Evolutionary conservation across 495 filamentous ascomycete species (phyloP).

Genomic region (Cercophora sp.): DNA sequence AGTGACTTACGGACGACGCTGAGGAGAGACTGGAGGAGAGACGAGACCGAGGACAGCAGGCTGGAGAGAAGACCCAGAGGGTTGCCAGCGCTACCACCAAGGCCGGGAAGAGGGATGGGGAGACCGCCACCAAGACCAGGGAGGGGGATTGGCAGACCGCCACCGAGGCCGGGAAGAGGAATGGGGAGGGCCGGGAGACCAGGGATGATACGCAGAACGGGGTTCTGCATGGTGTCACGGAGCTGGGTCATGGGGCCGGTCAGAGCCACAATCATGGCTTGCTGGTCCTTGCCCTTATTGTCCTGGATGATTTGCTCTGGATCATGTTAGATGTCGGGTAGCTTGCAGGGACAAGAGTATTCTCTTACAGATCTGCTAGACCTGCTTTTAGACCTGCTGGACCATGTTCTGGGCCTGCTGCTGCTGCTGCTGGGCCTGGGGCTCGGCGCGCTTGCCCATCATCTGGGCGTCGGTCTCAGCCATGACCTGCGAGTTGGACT

Average conservation of each 20-base stretch:
- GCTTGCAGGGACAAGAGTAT: background rate
- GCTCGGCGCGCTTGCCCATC: too few relatives aligned
- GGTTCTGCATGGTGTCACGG: constrained; percentile 7
- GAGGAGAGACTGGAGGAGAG: background rate
- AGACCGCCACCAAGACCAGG: constrained; percentile 47
- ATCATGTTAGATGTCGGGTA: background rate
- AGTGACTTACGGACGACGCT: background rate
- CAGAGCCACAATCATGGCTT: constrained; percentile 9
- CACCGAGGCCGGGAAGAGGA: constrained; percentile 56
- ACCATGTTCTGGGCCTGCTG: constrained; percentile 7
- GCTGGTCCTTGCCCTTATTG: constrained; percentile 5
- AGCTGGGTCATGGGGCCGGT: constrained; percentile 8
- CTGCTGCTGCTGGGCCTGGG: constrained; percentile 3
- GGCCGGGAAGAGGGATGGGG: too few relatives aligned
- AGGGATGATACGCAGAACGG: constrained; percentile 9
- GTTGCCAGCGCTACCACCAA: background rate
- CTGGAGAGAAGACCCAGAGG: background rate
- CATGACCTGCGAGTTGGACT: background rate
- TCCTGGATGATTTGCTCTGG: constrained; percentile 12
- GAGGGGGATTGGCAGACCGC: too few relatives aligned
- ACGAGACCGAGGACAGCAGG: constrained; percentile 3
- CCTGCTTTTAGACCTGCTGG: constrained; percentile 6
- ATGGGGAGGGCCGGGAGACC: background rate
- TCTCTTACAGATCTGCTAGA: constrained; percentile 15
- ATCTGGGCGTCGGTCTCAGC: too few relatives aligned